phyloP scores from a whole-genome alignment of 495 filamentous ascomycete species.

The Trypethelium eluteriae region DNA sequence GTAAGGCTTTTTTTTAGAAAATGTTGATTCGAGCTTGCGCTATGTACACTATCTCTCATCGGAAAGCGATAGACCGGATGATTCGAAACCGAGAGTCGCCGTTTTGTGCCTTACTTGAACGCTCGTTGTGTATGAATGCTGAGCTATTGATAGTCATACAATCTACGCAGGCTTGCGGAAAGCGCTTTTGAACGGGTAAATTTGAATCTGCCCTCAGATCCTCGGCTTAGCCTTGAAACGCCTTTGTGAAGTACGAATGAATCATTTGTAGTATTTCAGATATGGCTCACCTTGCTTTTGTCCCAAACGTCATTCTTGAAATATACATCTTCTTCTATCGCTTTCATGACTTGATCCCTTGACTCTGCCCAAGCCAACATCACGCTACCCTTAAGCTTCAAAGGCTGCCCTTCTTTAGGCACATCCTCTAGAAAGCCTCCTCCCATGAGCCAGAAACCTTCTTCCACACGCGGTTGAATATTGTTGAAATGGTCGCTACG shows the following conservation, averaged over 20 bases:
- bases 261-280: background rate
- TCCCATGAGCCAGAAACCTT: conserved; percentile 48
- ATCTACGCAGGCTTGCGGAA: conserved; percentile 28
- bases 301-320: conserved; percentile 70
- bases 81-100: no score
- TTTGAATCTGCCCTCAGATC: conserved; percentile 22
- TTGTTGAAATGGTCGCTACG: conserved; percentile 51
- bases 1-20: no score
- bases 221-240: background rate
- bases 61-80: no score
- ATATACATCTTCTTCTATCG: conserved; percentile 68
- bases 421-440: conserved; percentile 65
- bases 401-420: conserved; percentile 52
- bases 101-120: background rate
- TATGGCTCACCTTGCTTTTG: conserved; percentile 53
- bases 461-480: conserved; percentile 39
- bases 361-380: conserved; percentile 55
- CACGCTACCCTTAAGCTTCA: conserved; percentile 62
- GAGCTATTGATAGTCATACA: background rate
- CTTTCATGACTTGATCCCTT: conserved; percentile 60
- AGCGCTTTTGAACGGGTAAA: conserved; percentile 36
- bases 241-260: background rate
- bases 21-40: no score
- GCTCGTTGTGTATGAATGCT: background rate
- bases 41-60: no score